Evolutionary conservation across 352 stramenopile genomes (phyloP), one percentile per base, ranked within the genome.

Genomic region (Pythium phragmiticola): DNA sequence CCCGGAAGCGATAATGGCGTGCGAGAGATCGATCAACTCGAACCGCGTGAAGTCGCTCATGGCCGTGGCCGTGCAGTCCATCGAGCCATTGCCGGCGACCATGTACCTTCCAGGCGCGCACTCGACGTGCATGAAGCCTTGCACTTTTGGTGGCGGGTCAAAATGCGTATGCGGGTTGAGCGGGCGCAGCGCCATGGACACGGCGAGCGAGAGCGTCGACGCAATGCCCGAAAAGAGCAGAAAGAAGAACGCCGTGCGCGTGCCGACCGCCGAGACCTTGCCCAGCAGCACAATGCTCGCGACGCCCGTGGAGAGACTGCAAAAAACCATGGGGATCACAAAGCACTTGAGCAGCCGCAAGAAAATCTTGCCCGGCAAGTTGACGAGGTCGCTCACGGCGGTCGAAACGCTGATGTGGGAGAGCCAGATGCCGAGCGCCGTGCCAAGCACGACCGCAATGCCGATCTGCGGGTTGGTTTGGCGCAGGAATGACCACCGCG

Each of bases 271-370:
- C 2, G 76, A 87, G 16, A 88, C 78, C 63, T 90, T 89, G 28
- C 81, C 79, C 3, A 87, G 69, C 37, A 87, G 58, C 33, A 90
- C 80, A 46, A 90, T 84, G 47, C 88, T 82, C 26, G 78, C 78
- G 47, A 88, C 71, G 6, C 77, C 78, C 4, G 80, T 86, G 8
- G 80, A 70, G 36, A 90, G 57, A 67, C 74, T 87, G 36, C 74
- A 83, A 49, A 90, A 90, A 3, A 90, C 76, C 79, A 90, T 88
- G 19, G 79, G 82, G 28, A 79, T 69, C 17, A 76, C 72, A 41
- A 79, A 70, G 23, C 65, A 76, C 46, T 76, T 74, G 57, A 79
- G 65, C 54, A 70, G 48, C 11, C 65, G 58, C 36, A 79, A 45
- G 41, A 76, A 79, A 19, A 79, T 58, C 19, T 69, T 66, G 16